Evolutionary conservation across 2,329 filamentous ascomycete genomes (phyloP), one percentile per base, ranked within the genome.

Genomic region (Colletotrichum sp.): DNA sequence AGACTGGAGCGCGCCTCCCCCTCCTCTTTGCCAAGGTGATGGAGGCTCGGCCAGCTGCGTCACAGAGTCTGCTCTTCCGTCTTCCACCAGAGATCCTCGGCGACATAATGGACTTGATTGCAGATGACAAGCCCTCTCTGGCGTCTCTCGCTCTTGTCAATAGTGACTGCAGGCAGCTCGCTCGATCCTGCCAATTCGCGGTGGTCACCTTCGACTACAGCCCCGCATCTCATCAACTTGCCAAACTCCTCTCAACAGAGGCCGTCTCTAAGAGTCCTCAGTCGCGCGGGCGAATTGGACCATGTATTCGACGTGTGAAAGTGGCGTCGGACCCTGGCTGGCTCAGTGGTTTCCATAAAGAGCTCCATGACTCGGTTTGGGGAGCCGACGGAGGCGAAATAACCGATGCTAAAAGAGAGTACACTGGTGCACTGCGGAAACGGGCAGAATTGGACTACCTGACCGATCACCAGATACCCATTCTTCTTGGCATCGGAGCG

Each of bases 131-230:
- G 67, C n/a, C 52, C 2, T 24, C 73, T 39, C 63, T 79, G 24
- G 69, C 76, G 21, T 57, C 74, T 16, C 69, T 79, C 32, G 76
- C 78, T 34, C 44, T 78, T 18, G 78, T 77, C 32, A 80, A 77
- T 26, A 80, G 77, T 21, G 77, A 79, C 5, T 80, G 72, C n/a
- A 55, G 44, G 2, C 72, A 69, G 49, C 76, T 80, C 2, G 76
- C 76, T 13, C 71, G 64, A 13, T 77, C 69, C 44, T 60, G 57
- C n/a, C 69, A 80, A 18, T 80, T 77, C 49, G 74, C 64, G 21
- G 71, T 76, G 1, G 52, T 79, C 8, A 7, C 30, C 2, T 78
- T 80, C 24, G 74, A 80, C 34, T 76, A 76, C 24, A 77, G 76
- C 18, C 26, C 62, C 3, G 62, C 62, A 39, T 64, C 62, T 64